Evolutionary conservation across 2,329 filamentous ascomycete species (phyloP), one percentile per base, ranked within the genome.

Genomic region (Myrmaecium sp.): DNA sequence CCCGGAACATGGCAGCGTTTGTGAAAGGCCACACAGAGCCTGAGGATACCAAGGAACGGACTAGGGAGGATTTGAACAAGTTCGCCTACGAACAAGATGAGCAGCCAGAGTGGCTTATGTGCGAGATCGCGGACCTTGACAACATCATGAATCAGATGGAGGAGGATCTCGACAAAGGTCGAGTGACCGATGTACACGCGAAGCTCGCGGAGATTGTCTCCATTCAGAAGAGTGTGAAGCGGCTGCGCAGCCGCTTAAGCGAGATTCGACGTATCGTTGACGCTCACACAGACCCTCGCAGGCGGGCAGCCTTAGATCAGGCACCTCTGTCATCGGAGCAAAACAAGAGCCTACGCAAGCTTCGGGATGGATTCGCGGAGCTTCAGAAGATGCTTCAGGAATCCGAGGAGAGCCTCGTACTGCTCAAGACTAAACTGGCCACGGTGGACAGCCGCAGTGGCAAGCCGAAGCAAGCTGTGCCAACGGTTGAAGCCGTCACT

Each of bases 401-500:
- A 33, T 69, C 77, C 1, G 89, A 98, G 54, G 76, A 91, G 49
- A 72, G 68, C 3, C 58, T 92, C 14, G 75, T 76, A 4, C 47
- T 93, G 25, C 67, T 95, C 15, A 79, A 79, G 41, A 76, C 83
- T 3, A 78, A 74, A 39, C 63, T 94, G 11, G 74, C 76, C 1
- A 64, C 69, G 12, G 53, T 56, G 14, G 49, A 55, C 22, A 19
- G 21, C 10, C 47, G 57, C 3, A 55, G 57, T 21, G 64, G 44
- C 15, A 23, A 16, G 7, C 43, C 43, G 12, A 38, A 34, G 2
- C 38, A 36, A 14, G 37, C 41, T 1, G 67, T 74, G 4, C 89
- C 89, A 0, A 94, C 84, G 0, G 80, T 94, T 6, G 89, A 94
- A 40, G 81, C 82, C 0, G 80, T 98, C 12, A 75, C 84, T 38